Evolutionary conservation across 345 rosid genomes (phyloP).

Genomic region (Populus euphratica): DNA sequence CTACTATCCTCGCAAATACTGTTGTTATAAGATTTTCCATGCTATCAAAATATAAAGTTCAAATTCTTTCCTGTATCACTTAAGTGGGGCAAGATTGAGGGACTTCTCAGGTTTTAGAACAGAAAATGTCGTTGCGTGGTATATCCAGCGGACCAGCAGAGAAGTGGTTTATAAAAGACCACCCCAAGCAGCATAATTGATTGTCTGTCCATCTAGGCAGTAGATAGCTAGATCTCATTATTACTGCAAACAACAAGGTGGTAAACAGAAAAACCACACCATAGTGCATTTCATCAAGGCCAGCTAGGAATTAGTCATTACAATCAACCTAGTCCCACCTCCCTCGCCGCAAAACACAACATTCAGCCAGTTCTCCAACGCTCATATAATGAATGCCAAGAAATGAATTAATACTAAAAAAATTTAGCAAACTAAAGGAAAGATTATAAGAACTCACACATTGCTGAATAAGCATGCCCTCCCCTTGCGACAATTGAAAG

Average conservation of each 20-base stretch:
- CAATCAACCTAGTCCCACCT: not conserved
- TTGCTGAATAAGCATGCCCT: constrained; percentile 45
- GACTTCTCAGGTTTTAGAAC: not conserved
- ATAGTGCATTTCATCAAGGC: not conserved
- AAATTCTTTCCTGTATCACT: not conserved
- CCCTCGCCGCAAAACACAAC: not conserved
- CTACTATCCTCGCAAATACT: not conserved
- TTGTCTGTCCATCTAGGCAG: not conserved
- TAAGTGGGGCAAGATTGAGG: not conserved
- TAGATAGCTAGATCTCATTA: not conserved
- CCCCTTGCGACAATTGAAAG: constrained; percentile 39
- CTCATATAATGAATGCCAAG: not conserved
- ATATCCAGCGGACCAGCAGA: too few relatives aligned
- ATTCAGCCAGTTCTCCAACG: not conserved
- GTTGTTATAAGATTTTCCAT: not conserved
- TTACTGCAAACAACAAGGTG: not conserved
- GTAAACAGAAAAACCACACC: not conserved
- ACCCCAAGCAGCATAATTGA: not conserved
- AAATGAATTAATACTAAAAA: not conserved
- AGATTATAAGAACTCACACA: constrained; percentile 34
- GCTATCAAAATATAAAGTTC: not conserved
- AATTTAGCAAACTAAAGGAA: not conserved
- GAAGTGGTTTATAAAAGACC: too few relatives aligned
- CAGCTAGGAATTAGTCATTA: not conserved
- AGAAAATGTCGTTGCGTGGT: not conserved